phyloP scores from a whole-genome alignment of 2,329 filamentous ascomycete genomes.

The Ascochyta rabiei region DNA sequence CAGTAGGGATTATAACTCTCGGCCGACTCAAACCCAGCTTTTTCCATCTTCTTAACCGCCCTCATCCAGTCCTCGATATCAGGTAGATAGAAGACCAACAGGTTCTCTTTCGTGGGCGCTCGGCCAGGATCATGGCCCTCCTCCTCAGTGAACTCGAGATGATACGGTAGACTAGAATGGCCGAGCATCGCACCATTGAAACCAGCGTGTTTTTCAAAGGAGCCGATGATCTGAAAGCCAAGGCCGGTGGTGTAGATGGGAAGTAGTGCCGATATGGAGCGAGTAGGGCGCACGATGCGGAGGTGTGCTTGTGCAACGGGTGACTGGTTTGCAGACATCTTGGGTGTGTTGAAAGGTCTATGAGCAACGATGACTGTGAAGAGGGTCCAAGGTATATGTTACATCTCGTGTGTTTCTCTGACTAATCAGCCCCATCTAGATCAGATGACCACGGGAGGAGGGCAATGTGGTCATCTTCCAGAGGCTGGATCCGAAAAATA shows the following conservation, averaged over 20 bases:
- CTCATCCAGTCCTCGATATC: constrained; percentile 35
- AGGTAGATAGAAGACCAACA: constrained; percentile 54
- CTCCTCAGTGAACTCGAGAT: constrained; percentile 53
- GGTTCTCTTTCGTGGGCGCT: constrained; percentile 52
- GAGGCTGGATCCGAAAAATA: too few relatives aligned
- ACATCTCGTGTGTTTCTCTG: too few relatives aligned
- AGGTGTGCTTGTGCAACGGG: constrained; percentile 28
- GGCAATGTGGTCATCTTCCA: too few relatives aligned
- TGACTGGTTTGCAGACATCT: too few relatives aligned
- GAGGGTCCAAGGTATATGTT: too few relatives aligned
- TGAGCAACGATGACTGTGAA: too few relatives aligned
- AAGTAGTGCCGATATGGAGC: constrained; percentile 47
- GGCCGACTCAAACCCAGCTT: constrained; percentile 45
- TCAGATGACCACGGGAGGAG: too few relatives aligned
- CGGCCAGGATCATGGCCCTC: constrained; percentile 44
- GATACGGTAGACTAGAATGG: constrained; percentile 46
- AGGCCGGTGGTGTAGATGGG: constrained; percentile 53
- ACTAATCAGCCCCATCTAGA: too few relatives aligned
- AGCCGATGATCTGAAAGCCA: constrained; percentile 46
- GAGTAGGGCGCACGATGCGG: constrained; percentile 53
- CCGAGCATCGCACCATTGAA: constrained; percentile 55
- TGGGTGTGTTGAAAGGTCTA: too few relatives aligned
- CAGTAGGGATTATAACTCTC: constrained; percentile 54
- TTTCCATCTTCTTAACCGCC: constrained; percentile 46
- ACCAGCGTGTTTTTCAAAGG: constrained; percentile 48